Percentiles rank a stretch among this genome's conserved stretches.
phyloP scores from a whole-genome alignment of 2,329 filamentous ascomycete genomes.

The Xylaria sp. region DNA sequence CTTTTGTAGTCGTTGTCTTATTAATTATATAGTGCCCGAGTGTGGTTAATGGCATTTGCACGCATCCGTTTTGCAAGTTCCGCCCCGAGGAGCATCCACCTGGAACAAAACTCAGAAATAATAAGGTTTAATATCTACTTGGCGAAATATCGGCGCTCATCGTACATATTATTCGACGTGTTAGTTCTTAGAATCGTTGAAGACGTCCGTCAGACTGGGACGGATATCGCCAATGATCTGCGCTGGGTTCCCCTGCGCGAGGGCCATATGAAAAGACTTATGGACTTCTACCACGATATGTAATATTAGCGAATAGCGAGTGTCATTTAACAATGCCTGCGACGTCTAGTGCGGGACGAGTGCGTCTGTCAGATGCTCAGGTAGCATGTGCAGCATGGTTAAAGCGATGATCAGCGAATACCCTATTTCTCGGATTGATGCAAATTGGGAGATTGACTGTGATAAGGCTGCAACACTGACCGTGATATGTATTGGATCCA shows the following conservation, averaged over 20 bases:
- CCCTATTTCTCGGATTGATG: background rate
- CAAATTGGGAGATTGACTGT: background rate
- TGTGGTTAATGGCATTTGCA: slow-evolving; percentile 61
- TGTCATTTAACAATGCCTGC: slow-evolving; percentile 1
- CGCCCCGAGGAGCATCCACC: slow-evolving; percentile 64
- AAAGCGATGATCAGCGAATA: slow-evolving; percentile 30
- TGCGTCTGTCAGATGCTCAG: slow-evolving; percentile 7
- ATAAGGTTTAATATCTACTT: slow-evolving; percentile 26
- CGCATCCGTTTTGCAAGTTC: slow-evolving; percentile 67
- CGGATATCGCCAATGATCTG: slow-evolving; percentile 1
- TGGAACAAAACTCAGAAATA: slow-evolving; percentile 60
- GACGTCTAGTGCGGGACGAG: background rate
- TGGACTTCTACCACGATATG: slow-evolving; percentile 24
- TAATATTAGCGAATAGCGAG: slow-evolving; percentile 29
- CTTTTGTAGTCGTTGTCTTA: slow-evolving; percentile 1
- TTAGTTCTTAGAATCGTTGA: slow-evolving; percentile 1
- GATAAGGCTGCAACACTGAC: no score
- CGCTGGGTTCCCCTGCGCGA: background rate
- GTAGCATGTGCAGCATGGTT: slow-evolving; percentile 6
- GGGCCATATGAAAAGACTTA: slow-evolving; percentile 7
- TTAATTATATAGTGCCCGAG: slow-evolving; percentile 60
- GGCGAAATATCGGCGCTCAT: slow-evolving; percentile 7
- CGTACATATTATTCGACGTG: slow-evolving; percentile 10
- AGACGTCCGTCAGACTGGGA: background rate
- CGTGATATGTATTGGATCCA: slow-evolving; percentile 1